These are phyloP conservation scores for Botrytis pseudocinerea DNA, from an alignment of 2,329 filamentous ascomycete genomes.

Conservation along the genomic window DNA sequence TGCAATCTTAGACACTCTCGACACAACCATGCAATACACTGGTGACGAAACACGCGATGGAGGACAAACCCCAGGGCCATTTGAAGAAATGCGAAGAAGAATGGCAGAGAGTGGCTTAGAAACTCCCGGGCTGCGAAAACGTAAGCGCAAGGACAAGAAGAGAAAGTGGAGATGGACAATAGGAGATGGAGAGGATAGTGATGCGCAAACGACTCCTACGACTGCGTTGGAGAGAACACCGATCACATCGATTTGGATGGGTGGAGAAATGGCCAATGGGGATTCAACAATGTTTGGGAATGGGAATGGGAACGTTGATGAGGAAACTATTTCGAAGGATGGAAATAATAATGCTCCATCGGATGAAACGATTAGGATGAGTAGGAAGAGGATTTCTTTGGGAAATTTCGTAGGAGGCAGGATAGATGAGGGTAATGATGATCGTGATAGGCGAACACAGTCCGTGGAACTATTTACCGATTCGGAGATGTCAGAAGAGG, in stretches of 20 bases:
- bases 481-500: slow-evolving; percentile 29
- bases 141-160: slow-evolving; percentile 59
- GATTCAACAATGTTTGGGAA: neutral
- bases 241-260: slow-evolving; percentile 32
- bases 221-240: slow-evolving; percentile 34
- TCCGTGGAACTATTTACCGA: slow-evolving; percentile 24
- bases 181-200: slow-evolving; percentile 43
- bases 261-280: slow-evolving; percentile 21
- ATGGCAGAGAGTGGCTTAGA: slow-evolving; percentile 49
- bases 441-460: slow-evolving; percentile 14
- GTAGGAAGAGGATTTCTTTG: neutral
- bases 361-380: neutral
- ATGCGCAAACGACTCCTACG: slow-evolving; percentile 27
- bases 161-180: slow-evolving; percentile 68
- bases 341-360: neutral
- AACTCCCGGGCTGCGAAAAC: slow-evolving; percentile 46
- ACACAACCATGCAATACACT: slow-evolving; percentile 53
- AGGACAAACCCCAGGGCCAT: slow-evolving; percentile 62
- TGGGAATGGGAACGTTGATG: neutral
- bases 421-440: neutral
- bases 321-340: neutral
- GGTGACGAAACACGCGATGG: slow-evolving; percentile 59
- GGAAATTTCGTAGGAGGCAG: neutral
- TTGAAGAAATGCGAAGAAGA: slow-evolving; percentile 61
- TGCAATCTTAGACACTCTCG: slow-evolving; percentile 47